Conservation (phyloP, 805 yeast genomes). For the Groenewaldozyma salmanticensis region DNA sequence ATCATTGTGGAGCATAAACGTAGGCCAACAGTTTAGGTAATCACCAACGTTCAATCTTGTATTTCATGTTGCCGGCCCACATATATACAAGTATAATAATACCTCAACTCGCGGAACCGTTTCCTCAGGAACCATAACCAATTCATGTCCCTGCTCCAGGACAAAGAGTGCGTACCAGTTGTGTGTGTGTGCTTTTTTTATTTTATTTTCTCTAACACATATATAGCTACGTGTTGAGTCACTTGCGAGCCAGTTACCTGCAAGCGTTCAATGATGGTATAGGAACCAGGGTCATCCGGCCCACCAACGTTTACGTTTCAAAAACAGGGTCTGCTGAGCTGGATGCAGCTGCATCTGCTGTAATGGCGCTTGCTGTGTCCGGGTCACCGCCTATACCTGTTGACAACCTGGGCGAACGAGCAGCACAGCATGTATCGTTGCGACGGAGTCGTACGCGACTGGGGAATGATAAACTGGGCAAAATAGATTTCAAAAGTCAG, state of each 20-base stretch:
- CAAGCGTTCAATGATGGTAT: constrained; percentile 21
- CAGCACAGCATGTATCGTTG: constrained; percentile 2
- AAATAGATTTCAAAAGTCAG: not conserved
- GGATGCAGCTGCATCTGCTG: constrained; percentile 18
- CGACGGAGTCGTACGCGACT: constrained; percentile 3
- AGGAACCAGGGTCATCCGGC: constrained; percentile 20
- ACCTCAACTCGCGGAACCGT: no score
- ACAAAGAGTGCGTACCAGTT: constrained; percentile 17
- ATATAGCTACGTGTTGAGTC: constrained; percentile 21
- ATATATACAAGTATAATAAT: no score
- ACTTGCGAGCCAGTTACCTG: constrained; percentile 23
- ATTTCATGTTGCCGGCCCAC: no score
- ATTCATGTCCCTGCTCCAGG: constrained; percentile 23
- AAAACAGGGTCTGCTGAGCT: constrained; percentile 17
- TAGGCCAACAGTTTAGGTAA: no score
- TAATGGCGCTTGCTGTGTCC: constrained; percentile 15
- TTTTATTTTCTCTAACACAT: constrained; percentile 3
- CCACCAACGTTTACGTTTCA: constrained; percentile 19
- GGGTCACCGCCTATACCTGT: constrained; percentile 22
- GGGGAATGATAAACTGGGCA: not conserved
- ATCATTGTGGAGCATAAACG: no score
- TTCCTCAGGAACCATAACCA: no score
- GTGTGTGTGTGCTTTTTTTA: not conserved
- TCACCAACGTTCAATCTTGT: no score
- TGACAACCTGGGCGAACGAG: constrained; percentile 8